phyloP scores from a whole-genome alignment of 2,329 filamentous ascomycete genomes.

The Colletotrichum sp. region DNA sequence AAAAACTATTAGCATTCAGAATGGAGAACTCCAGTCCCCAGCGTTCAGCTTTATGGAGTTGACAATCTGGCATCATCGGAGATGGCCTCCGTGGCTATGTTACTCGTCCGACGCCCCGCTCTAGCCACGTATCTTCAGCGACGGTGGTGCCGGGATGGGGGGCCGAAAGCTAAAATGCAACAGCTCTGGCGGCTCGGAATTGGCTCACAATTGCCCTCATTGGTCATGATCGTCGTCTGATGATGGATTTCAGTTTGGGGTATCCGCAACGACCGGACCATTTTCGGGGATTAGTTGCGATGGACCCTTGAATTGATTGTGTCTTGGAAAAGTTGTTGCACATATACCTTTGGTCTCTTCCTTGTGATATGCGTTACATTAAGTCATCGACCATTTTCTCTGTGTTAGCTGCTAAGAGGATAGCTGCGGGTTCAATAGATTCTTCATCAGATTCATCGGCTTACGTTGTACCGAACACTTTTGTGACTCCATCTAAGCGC shows the following conservation, averaged over 20 bases:
- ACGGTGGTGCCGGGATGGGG: not conserved
- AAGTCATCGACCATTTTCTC: too few relatives aligned
- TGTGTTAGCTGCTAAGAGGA: not conserved
- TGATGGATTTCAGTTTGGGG: not conserved
- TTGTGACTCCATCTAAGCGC: too few relatives aligned
- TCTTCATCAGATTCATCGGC: not conserved
- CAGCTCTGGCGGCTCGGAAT: fast-evolving
- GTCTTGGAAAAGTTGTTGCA: not conserved
- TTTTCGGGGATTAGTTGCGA: not conserved
- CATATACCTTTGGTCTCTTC: not conserved
- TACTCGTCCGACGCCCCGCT: not conserved
- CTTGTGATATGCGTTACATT: too few relatives aligned
- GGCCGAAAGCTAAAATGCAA: not conserved
- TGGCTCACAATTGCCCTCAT: not conserved
- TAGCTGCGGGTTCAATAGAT: not conserved
- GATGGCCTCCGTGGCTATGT: not conserved
- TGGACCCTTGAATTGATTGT: not conserved
- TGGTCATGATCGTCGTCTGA: not conserved
- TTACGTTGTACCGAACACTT: not conserved
- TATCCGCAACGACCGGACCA: not conserved
- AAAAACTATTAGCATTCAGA: too few relatives aligned
- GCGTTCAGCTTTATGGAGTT: not conserved
- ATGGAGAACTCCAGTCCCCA: not conserved
- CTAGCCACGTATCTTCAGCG: not conserved
- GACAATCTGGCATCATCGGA: not conserved